Evolutionary conservation across 768 basidiomycete species (phyloP).

Genomic region (Pisolithus sp.): DNA sequence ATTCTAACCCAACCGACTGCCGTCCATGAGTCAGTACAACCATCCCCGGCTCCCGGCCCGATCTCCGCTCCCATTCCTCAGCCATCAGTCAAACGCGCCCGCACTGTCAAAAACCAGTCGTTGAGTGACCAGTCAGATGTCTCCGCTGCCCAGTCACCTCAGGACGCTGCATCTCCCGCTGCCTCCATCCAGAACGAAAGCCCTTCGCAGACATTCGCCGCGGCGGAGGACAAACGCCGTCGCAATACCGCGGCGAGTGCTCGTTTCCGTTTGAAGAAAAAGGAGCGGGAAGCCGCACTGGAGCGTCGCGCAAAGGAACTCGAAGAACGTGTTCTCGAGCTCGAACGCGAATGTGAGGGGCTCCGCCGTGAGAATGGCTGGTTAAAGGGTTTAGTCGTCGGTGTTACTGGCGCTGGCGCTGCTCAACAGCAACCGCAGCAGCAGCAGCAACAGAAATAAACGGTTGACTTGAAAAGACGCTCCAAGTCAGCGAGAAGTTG

Average conservation of each 20-base stretch:
- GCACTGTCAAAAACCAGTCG: slow-evolving; percentile 47
- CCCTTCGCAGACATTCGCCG: slow-evolving; percentile 30
- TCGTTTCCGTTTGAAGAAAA: slow-evolving; percentile 92
- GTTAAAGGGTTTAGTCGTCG: slow-evolving; percentile 86
- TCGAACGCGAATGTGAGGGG: slow-evolving; percentile 89
- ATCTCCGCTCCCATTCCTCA: slow-evolving; percentile 17
- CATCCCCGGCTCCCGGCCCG: not conserved
- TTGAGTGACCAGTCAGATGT: slow-evolving; percentile 15
- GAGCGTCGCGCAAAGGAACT: slow-evolving; percentile 83
- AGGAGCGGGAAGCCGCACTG: slow-evolving; percentile 86
- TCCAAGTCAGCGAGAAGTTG: not conserved
- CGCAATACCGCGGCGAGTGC: slow-evolving; percentile 91
- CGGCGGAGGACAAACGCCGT: slow-evolving; percentile 86
- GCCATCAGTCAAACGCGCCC: slow-evolving; percentile 46
- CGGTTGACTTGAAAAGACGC: not conserved
- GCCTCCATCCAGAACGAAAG: slow-evolving; percentile 2
- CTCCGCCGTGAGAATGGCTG: slow-evolving; percentile 87
- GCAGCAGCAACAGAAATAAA: slow-evolving; percentile 16
- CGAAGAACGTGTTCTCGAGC: slow-evolving; percentile 66
- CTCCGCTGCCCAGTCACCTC: slow-evolving; percentile 22
- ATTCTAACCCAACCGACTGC: slow-evolving; percentile 9
- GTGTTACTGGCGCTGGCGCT: slow-evolving; percentile 68
- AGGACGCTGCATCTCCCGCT: slow-evolving; percentile 15
- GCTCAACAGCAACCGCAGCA: slow-evolving; percentile 17
- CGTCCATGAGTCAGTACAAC: not conserved